Percentiles rank a stretch among this genome's conserved stretches.
Conservation (phyloP, 2,329 filamentous ascomycete species). For the Pseudogymnoascus pannorum region DNA sequence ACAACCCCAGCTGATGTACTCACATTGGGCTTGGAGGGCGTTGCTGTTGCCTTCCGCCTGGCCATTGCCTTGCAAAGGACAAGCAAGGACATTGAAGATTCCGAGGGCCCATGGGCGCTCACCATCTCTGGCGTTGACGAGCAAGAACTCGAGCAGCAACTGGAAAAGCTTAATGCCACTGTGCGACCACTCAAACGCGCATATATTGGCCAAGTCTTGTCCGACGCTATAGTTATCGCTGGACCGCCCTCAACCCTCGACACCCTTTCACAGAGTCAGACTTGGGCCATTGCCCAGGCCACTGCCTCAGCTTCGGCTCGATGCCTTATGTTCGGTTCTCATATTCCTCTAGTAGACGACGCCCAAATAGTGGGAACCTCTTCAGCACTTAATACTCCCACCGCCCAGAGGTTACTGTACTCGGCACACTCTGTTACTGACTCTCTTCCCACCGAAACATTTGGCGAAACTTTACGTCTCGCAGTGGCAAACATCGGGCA, state of each 20-base stretch:
- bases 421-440: background rate
- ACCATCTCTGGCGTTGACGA: constrained; percentile 9
- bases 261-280: background rate
- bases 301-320: background rate
- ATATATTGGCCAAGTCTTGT: constrained; percentile 9
- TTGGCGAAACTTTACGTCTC: background rate
- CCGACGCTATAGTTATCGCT: constrained; percentile 2
- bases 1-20: constrained; percentile 13
- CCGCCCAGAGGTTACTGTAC: background rate
- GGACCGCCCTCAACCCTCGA: constrained; percentile 14
- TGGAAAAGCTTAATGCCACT: background rate
- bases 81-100: constrained; percentile 14
- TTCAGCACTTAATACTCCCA: background rate
- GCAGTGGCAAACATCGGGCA: background rate
- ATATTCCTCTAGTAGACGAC: background rate
- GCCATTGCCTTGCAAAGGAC: constrained; percentile 15
- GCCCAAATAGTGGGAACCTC: background rate
- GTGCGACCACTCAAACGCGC: constrained; percentile 9
- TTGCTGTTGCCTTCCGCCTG: constrained; percentile 16
- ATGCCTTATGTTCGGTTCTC: background rate
- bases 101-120: background rate
- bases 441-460: background rate
- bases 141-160: background rate
- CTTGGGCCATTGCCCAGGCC: background rate
- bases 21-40: background rate